A percentile compares a stretch with the other conserved stretches of the same genome.
Conservation (phyloP, 352 stramenopile species). For the Globisporangium megalacanthum region DNA sequence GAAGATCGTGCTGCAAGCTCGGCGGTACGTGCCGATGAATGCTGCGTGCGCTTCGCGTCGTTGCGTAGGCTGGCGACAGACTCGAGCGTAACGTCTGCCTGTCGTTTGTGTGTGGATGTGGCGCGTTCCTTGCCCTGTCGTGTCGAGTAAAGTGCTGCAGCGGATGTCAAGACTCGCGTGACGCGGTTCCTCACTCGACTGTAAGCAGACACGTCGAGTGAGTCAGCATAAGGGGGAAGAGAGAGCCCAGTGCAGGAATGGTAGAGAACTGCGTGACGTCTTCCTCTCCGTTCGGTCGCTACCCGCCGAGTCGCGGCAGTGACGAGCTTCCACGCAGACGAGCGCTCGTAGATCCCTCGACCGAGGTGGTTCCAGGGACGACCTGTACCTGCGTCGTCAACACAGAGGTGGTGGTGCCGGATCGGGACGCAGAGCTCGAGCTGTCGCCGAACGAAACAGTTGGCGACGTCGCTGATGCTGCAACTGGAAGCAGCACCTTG, state of each 20-base stretch:
- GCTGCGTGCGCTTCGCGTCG: too few relatives aligned
- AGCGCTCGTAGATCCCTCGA: background rate
- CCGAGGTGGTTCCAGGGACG: background rate
- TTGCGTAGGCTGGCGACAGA: too few relatives aligned
- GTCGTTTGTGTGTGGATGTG: background rate
- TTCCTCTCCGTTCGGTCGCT: background rate
- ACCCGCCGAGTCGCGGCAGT: constrained; percentile 10
- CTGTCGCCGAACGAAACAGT: background rate
- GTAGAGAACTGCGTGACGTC: background rate
- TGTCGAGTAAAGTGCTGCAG: constrained; percentile 1
- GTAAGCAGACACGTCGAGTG: background rate
- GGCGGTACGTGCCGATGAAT: constrained; percentile 25
- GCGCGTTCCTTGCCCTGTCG: too few relatives aligned
- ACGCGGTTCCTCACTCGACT: constrained; percentile 11
- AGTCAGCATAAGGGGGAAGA: background rate
- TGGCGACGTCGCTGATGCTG: background rate
- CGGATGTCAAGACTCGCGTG: constrained; percentile 12
- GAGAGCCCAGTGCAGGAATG: background rate
- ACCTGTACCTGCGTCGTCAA: background rate
- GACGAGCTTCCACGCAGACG: constrained; percentile 9
- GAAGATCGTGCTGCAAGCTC: constrained; percentile 35
- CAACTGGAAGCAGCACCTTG: background rate
- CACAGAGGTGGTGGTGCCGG: background rate
- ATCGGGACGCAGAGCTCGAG: background rate
- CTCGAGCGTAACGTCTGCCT: background rate